A percentile compares a stretch with the other conserved stretches of the same genome.
These are phyloP conservation scores for Diplogelasinospora grovesii DNA, from an alignment of 495 filamentous ascomycete species.

Conservation along the genomic window DNA sequence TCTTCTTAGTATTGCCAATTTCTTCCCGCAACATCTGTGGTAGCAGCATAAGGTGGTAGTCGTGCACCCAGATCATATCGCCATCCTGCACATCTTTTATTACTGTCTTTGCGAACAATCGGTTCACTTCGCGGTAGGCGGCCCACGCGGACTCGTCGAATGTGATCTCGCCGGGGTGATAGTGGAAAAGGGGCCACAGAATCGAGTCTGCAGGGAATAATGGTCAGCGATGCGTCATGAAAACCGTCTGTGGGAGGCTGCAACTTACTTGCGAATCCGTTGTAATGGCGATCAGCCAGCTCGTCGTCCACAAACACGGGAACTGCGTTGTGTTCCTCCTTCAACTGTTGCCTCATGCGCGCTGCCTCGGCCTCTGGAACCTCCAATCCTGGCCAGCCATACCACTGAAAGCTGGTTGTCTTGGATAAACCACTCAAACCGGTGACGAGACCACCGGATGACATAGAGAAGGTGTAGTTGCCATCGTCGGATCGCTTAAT, in stretches of 20 bases:
- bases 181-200: conserved; percentile 94
- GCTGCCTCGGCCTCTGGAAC: conserved; percentile 64
- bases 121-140: conserved; percentile 81
- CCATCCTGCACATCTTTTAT: conserved; percentile 65
- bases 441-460: conserved; percentile 87
- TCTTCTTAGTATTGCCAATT: conserved; percentile 57
- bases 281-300: conserved; percentile 75
- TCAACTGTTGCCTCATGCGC: conserved; percentile 59
- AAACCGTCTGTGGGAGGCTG: background rate
- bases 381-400: conserved; percentile 92
- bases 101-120: conserved; percentile 74
- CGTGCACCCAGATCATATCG: conserved; percentile 90
- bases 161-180: conserved; percentile 86
- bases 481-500: conserved; percentile 83
- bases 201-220: conserved; percentile 63
- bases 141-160: conserved; percentile 85
- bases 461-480: conserved; percentile 83
- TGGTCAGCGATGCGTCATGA: background rate
- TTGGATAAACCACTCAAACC: conserved; percentile 86
- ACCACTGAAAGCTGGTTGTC: conserved; percentile 91
- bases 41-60: conserved; percentile 92
- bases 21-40: conserved; percentile 80
- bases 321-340: conserved; percentile 64
- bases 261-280: conserved; percentile 75
- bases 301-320: conserved; percentile 76